These are phyloP conservation scores for Volvox africanus DNA, from an alignment of 139 green algal genomes.

Conservation along the genomic window DNA sequence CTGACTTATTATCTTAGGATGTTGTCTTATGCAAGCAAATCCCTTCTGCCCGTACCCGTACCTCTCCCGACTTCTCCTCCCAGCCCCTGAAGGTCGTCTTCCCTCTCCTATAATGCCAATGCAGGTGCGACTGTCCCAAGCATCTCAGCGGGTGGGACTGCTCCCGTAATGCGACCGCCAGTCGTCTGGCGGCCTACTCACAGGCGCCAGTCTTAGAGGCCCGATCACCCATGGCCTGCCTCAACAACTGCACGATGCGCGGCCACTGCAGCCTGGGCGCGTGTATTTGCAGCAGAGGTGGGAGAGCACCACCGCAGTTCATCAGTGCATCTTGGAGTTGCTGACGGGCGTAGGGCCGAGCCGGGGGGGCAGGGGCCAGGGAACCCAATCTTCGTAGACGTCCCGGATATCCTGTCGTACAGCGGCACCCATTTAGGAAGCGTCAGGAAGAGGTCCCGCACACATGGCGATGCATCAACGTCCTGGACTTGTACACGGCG, in stretches of 20 bases:
- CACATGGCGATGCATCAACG: too few relatives aligned
- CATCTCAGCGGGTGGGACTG: not conserved
- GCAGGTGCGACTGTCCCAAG: conserved; percentile 39
- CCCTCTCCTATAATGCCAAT: not conserved
- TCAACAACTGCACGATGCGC: conserved; percentile 28
- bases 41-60: not conserved
- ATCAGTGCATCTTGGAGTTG: too few relatives aligned
- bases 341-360: too few relatives aligned
- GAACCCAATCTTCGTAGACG: too few relatives aligned
- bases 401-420: too few relatives aligned
- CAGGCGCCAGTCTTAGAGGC: not conserved
- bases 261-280: not conserved
- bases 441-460: too few relatives aligned
- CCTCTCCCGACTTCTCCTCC: not conserved
- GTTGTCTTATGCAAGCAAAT: not conserved
- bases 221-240: not conserved
- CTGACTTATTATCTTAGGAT: too few relatives aligned
- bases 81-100: not conserved
- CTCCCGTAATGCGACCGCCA: not conserved
- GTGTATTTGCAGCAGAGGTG: conserved; percentile 25
- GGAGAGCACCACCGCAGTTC: not conserved
- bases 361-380: too few relatives aligned
- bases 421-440: too few relatives aligned
- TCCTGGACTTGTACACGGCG: too few relatives aligned
- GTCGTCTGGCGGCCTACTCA: not conserved